phyloP scores from a whole-genome alignment of 805 yeast genomes.

The Cyberlindnera xylosilytica region DNA sequence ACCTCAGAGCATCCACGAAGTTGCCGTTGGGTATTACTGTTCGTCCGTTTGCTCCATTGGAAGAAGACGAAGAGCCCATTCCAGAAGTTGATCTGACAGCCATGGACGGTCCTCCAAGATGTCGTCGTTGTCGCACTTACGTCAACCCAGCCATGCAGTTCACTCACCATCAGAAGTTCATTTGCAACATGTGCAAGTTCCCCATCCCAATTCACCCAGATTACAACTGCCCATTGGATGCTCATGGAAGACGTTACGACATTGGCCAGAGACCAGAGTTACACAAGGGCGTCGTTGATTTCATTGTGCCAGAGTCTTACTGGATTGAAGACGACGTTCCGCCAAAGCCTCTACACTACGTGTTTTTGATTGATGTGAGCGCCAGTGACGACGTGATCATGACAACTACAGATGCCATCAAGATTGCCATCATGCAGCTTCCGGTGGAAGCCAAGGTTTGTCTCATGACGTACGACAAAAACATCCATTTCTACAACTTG shows the following conservation, averaged over 20 bases:
- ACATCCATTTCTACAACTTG: constrained; percentile 70
- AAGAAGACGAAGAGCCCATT: constrained; percentile 47
- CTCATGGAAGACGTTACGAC: constrained; percentile 62
- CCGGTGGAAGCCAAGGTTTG: constrained; percentile 44
- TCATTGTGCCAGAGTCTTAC: constrained; percentile 72
- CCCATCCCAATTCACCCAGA: constrained; percentile 66
- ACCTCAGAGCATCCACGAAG: constrained; percentile 61
- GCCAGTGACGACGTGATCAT: constrained; percentile 59
- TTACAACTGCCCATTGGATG: constrained; percentile 61
- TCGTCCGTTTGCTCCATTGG: constrained; percentile 76
- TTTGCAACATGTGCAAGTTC: constrained; percentile 86
- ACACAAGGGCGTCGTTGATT: constrained; percentile 79
- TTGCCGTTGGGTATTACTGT: constrained; percentile 80
- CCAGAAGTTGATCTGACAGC: constrained; percentile 61
- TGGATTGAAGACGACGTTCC: constrained; percentile 42
- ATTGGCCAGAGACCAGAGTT: constrained; percentile 68
- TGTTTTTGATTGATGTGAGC: constrained; percentile 72
- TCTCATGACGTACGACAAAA: constrained; percentile 72
- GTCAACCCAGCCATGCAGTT: constrained; percentile 78
- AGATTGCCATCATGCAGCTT: constrained; percentile 41
- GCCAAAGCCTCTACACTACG: constrained; percentile 56
- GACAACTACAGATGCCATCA: constrained; percentile 67
- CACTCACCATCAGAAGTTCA: constrained; percentile 56
- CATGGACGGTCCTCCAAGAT: constrained; percentile 74
- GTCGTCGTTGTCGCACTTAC: constrained; percentile 89